Evolutionary conservation across 2,329 filamentous ascomycete genomes (phyloP).

Genomic region (Cercospora sp.): DNA sequence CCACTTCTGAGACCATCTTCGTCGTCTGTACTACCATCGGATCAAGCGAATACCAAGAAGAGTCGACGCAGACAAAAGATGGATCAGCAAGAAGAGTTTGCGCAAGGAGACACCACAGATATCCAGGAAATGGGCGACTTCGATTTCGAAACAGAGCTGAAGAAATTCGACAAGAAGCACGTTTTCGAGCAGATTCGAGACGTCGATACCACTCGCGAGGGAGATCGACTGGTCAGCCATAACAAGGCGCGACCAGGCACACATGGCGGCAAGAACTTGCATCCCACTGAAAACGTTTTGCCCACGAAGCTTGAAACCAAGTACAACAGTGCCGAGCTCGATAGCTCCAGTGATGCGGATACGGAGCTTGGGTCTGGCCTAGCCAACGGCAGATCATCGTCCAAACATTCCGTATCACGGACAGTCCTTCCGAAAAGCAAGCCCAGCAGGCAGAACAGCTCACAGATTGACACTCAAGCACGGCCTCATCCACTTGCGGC

Average conservation of each 20-base stretch:
- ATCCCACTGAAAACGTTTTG: conserved; percentile 88
- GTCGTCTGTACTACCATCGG: conserved; percentile 41
- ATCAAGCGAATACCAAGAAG: conserved; percentile 31
- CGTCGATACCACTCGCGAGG: conserved; percentile 84
- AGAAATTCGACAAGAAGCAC: conserved; percentile 90
- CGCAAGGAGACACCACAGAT: conserved; percentile 92
- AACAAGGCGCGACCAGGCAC: conserved; percentile 65
- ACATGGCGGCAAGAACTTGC: conserved; percentile 77
- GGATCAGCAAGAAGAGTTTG: conserved; percentile 75
- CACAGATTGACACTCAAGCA: conserved; percentile 38
- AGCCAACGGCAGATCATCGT: conserved; percentile 37
- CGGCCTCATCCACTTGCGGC: conserved; percentile 34
- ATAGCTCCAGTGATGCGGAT: conserved; percentile 39
- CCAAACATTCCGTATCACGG: conserved; percentile 33
- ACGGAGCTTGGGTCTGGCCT: conserved; percentile 40
- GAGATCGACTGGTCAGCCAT: conserved; percentile 85
- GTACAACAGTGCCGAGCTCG: conserved; percentile 33
- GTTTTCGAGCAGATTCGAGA: conserved; percentile 90
- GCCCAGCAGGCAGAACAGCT: conserved; percentile 43
- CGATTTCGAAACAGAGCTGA: conserved; percentile 84
- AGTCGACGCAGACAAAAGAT: conserved; percentile 52
- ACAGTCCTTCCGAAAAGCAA: conserved; percentile 32
- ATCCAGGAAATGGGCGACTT: conserved; percentile 92
- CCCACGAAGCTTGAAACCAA: conserved; percentile 51
- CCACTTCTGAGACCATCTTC: conserved; percentile 64